Evolutionary conservation across 2,329 filamentous ascomycete genomes (phyloP), one percentile per base, ranked within the genome.

Genomic region (Verticillium dahliae): DNA sequence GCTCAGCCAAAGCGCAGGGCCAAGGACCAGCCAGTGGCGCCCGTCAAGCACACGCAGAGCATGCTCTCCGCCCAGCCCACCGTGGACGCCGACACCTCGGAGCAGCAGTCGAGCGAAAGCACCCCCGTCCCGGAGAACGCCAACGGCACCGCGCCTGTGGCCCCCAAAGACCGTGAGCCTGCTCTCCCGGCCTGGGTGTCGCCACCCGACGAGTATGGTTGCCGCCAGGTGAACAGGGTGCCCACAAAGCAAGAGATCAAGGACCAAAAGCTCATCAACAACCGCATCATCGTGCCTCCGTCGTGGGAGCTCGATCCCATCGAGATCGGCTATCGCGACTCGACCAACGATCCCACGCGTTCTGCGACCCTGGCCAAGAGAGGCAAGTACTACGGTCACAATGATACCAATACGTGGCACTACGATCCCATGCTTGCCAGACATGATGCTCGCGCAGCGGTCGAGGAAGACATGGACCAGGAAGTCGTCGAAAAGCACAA

Each of bases 321-420:
- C 62, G 83, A 86, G 67, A 86, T 87, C 63, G 84, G 84, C 14
- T 86, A 85, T 69, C 78, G 81, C 27, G 84, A 86, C 67, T 84
- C 82, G 4, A 79, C 79, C 63, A 86, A 86, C 62, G 81, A 84
- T 65, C 78, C 80, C 35, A 77, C 76, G 62, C 81, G 82, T 61
- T 81, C 81, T 27, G 81, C 82, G 56, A 84, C 79, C 38, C 78
- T 77, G 65, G 77, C 78, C 14, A 80, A 81, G 63, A 77, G 83
- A 58, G 82, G 82, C 67, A 81, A 79, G 68, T 85, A 80, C 66
- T 74, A 84, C 56, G 76, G 81, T 64, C 79, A 76, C 34, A 82
- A 84, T 41, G 83, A 85, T 68, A 80, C 79, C 55, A 80, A 79
- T 62, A 78, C 77, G 61, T 75, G 83, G 70, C 82, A 85, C 67